Conservation (phyloP, 169 alveolate species). For the Cryptosporidium ubiquitum region DNA sequence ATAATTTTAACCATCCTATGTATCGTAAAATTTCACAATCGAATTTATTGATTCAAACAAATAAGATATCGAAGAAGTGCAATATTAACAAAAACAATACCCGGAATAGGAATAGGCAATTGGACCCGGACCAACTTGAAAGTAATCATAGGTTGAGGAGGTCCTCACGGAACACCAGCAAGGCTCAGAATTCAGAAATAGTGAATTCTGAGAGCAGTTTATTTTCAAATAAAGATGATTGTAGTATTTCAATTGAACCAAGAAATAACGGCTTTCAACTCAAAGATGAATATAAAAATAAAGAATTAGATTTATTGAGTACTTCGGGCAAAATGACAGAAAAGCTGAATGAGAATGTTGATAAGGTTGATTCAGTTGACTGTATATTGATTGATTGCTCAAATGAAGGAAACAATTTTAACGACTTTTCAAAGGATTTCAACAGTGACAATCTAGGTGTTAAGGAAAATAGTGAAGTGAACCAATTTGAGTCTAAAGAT, state of each 20-base stretch:
- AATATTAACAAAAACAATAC: neutral
- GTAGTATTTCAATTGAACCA: neutral
- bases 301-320: neutral
- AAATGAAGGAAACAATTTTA: neutral
- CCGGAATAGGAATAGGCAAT: neutral
- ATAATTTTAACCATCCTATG: neutral
- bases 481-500: neutral
- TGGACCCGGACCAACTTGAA: neutral
- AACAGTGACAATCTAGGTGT: neutral
- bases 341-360: neutral
- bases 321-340: neutral
- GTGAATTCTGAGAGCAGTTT: neutral
- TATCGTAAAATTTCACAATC: neutral
- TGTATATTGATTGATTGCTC: neutral
- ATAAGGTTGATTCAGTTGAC: neutral
- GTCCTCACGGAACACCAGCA: slow-evolving; percentile 23
- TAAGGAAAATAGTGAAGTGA: neutral
- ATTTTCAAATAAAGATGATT: neutral
- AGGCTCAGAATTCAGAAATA: neutral
- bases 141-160: slow-evolving; percentile 1
- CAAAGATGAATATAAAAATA: neutral
- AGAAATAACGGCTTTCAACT: neutral
- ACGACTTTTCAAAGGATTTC: neutral
- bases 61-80: neutral
- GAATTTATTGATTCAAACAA: neutral